Evolutionary conservation across 116 monocot species (phyloP).

Genomic region (Iris pallida): DNA sequence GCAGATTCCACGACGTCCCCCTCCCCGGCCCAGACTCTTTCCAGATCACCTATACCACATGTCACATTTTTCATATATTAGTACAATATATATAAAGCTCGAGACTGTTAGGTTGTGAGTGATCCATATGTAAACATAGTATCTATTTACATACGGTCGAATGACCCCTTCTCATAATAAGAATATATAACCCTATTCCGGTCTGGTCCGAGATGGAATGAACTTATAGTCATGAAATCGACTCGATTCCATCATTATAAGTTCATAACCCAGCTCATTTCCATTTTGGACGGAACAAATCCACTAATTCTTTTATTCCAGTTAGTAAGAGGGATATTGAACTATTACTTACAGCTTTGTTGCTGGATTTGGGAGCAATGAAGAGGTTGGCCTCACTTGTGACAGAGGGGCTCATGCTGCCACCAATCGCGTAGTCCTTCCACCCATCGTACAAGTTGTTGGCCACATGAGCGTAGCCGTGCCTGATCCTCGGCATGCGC

Average conservation of each 20-base stretch:
- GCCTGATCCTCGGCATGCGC: constrained; percentile 68
- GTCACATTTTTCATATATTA: not conserved
- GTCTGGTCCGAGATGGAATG: too few species aligned
- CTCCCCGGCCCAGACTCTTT: not conserved
- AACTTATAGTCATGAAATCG: too few species aligned
- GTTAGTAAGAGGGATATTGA: not conserved
- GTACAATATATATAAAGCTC: not conserved
- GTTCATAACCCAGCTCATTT: too few species aligned
- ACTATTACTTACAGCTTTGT: constrained; percentile 13
- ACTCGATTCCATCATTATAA: too few species aligned
- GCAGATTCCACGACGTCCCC: constrained; percentile 24
- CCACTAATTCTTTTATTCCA: too few species aligned
- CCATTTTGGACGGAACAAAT: too few species aligned
- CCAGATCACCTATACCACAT: constrained; percentile 7
- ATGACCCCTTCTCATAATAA: too few species aligned
- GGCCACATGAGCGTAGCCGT: constrained; percentile 20
- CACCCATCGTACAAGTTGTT: constrained; percentile 26
- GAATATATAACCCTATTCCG: too few species aligned
- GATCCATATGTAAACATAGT: not conserved
- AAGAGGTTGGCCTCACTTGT: constrained; percentile 24
- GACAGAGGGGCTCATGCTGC: constrained; percentile 23
- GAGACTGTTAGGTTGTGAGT: not conserved
- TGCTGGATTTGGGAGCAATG: constrained; percentile 9
- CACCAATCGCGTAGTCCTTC: constrained; percentile 22
- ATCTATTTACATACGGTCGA: too few species aligned